Base-by-base conservation (phyloP, 1,139 yeast species). In the Candida sanyaensis region DNA sequence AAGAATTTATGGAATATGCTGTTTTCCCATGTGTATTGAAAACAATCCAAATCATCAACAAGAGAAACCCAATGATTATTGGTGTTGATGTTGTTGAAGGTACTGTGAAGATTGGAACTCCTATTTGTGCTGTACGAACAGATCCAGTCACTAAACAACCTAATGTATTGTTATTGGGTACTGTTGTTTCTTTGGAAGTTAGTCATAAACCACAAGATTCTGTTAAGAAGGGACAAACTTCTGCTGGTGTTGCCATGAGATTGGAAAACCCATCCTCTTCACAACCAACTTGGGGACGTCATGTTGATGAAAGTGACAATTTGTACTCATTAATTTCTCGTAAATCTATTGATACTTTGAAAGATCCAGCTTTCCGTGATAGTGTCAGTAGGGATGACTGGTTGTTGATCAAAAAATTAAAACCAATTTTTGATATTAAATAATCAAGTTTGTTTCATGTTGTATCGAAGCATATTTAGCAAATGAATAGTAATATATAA, bases 281-380 rank as follows among this genome's bases (percentile, higher is more conserved):
- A 55, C 96, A 91, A 73, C 98, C 99, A 50, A 86, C 90, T 13
- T 93, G 98, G 98, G 99, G 99, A 54, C 90, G 99, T 77, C 99
- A 93, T 65, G 96, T 93, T 60, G 97, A 91, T 65, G 99, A 93
- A 69, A 77, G 81, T 55, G 99, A 93, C 67, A 80, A 83, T 48
- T 78, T 93, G 64, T 93, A 91, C 72, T 93, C 99, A 10, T 80
- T 88, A 73, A 81, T 93, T 56, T 68, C 95, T 26, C 84, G 99
- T 77, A 87, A 78, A 68, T 88, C 97, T 33, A 92, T 93, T 61
- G 98, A 93, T 66, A 88, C 96, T n/a, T 83, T 93, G 77, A 93
- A 93, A 75, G 99, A 93, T 62, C 96, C 96, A 45, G 97, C 98
- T 2, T 93, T 92, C 83, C 84, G 99, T 71, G 93, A 88, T 58